A percentile compares a stretch with the other conserved stretches of the same genome.
phyloP scores from a whole-genome alignment of 345 rosid species.

The Geranium rotundifolium region DNA sequence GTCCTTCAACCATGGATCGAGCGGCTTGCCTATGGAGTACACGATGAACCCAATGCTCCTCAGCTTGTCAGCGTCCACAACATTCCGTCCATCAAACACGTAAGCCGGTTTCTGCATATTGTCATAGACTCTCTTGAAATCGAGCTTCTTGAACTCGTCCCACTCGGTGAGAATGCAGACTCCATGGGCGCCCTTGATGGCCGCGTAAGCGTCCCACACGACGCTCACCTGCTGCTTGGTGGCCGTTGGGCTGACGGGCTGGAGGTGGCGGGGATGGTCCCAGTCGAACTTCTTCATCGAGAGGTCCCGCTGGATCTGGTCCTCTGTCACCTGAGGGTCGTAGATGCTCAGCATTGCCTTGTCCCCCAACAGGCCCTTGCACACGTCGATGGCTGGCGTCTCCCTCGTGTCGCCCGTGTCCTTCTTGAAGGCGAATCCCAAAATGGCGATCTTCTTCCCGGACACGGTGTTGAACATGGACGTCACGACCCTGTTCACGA shows the following conservation, averaged over 20 bases:
- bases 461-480: constrained; percentile 82
- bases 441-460: constrained; percentile 56
- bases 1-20: constrained; percentile 27
- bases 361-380: constrained; percentile 67
- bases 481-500: constrained; percentile 60
- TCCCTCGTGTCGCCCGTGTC: constrained; percentile 82
- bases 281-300: constrained; percentile 62
- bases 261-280: constrained; percentile 81
- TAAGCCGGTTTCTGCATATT: constrained; percentile 80
- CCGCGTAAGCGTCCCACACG: constrained; percentile 60
- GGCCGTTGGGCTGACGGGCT: constrained; percentile 44
- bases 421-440: constrained; percentile 88
- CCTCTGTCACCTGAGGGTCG: constrained; percentile 66
- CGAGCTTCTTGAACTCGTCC: constrained; percentile 73
- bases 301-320: constrained; percentile 63
- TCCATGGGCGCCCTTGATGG: constrained; percentile 62
- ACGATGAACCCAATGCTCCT: constrained; percentile 77
- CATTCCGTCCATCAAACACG: constrained; percentile 63
- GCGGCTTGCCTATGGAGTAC: constrained; percentile 32
- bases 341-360: constrained; percentile 61
- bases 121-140: constrained; percentile 51
- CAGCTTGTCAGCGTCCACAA: constrained; percentile 38
- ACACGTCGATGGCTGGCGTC: constrained; percentile 74
- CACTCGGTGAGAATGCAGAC: constrained; percentile 74
- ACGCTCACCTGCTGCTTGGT: constrained; percentile 56